Conservation (phyloP, 192 early-diverging fungal genomes). For the Thamnidium elegans region DNA sequence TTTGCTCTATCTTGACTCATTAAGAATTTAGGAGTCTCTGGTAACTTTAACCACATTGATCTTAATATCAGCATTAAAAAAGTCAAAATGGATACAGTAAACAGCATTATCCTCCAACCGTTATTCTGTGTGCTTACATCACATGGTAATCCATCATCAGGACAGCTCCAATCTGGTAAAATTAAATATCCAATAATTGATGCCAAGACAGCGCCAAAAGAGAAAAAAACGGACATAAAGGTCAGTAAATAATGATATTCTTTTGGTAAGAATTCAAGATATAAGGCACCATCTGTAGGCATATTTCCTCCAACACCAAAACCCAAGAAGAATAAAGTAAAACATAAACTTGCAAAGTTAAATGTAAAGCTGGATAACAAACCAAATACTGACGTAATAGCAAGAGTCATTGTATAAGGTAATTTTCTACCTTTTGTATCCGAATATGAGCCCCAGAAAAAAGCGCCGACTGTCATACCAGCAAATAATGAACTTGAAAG, state of each 20-base stretch:
- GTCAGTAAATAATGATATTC: conserved; percentile 79
- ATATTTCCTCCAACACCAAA: conserved; percentile 73
- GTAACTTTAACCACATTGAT: conserved; percentile 62
- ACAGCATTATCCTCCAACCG: conserved; percentile 80
- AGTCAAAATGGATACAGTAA: conserved; percentile 57
- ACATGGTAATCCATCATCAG: conserved; percentile 38
- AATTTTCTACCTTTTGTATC: conserved; percentile 72
- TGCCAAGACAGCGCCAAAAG: conserved; percentile 72
- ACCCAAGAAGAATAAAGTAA: conserved; percentile 65
- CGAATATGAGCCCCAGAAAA: conserved; percentile 76
- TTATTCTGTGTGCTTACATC: conserved; percentile 61
- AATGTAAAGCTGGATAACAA: conserved; percentile 64
- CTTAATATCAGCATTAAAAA: conserved; percentile 69
- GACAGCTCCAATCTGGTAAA: conserved; percentile 68
- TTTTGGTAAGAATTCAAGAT: conserved; percentile 81
- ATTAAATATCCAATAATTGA: conserved; percentile 63
- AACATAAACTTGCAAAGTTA: conserved; percentile 60
- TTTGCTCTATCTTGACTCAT: conserved; percentile 58
- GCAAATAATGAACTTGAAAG: conserved; percentile 68
- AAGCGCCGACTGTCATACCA: conserved; percentile 81
- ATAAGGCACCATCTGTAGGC: conserved; percentile 68
- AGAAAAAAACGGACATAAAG: conserved; percentile 82
- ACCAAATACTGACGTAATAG: conserved; percentile 69
- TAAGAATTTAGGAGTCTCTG: conserved; percentile 82
- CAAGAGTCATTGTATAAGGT: conserved; percentile 75